Base-by-base conservation (phyloP, 139 green algal genomes). In the Tetradesmus obliquus region DNA sequence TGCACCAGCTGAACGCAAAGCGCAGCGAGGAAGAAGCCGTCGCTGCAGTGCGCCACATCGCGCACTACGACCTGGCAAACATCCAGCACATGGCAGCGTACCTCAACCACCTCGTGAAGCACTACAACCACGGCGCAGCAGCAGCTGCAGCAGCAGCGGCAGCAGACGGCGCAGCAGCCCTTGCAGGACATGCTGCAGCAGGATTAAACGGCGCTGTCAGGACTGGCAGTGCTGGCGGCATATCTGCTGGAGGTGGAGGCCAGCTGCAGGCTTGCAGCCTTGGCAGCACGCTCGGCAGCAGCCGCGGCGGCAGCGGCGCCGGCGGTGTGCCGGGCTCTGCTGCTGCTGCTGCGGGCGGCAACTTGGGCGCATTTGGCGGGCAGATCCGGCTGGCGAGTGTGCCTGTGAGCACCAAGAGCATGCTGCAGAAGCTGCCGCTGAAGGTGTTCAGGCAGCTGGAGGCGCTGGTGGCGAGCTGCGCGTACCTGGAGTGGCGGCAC, bases 401-500 rank as follows among this genome's bases (percentile, higher is more conserved):
- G 12, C 88, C 88, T 82, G 80, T 92, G 17, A 92, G 88, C 88
- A 92, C 88, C 60, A 92, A 92, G 90, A 87, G 93, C 9, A 95
- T 96, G 82, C 92, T 96, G 66, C 94, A 96, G 92, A 92, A 93
- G 91, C 90, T 95, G 71, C 93, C 93, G 17, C 89, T 93, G 2
- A 92, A 92, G 22, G 93, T 96, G 66, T 95, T 94, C 92, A 79
- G 55, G 55, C 91, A 93, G 17, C 69, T 96, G 57, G 93, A 96
- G 92, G 92, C 94, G 86, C 72, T 95, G 58, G 92, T 96, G 66
- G 22, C 58, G 1, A 58, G 32, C 15, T 95, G 93, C 89, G 55
- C 45, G 12, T 92, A 95, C 88, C 90, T 96, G 91, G 93, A 96
- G 76, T 96, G 94, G 94, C 93, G 94, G 84, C 94, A 96, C 83